Conservation (phyloP, 2,329 filamentous ascomycete species). For the Sporothrix luriei region DNA sequence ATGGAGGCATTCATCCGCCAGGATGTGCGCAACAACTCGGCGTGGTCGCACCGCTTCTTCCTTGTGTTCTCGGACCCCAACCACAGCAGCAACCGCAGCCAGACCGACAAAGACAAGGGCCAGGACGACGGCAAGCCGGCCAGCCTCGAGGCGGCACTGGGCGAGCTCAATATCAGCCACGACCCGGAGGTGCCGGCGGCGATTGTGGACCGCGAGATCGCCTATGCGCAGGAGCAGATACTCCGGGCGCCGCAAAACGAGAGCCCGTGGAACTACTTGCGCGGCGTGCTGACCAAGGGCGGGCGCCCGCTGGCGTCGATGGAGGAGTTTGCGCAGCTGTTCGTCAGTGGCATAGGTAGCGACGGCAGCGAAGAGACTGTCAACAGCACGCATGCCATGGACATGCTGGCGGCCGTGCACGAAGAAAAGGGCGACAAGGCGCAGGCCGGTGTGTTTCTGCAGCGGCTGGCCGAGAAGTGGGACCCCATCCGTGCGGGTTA, state of each 20-base stretch:
- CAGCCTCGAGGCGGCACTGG: conserved; percentile 34
- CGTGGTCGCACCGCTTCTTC: conserved; percentile 97
- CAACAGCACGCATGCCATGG: conserved; percentile 67
- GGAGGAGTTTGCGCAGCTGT: conserved; percentile 55
- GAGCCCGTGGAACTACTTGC: conserved; percentile 89
- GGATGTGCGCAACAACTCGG: conserved; percentile 93
- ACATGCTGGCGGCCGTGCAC: conserved; percentile 71
- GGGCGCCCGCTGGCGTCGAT: conserved; percentile 53
- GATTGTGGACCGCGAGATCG: conserved; percentile 72
- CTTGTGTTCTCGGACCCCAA: conserved; percentile 73
- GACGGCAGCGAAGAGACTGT: conserved; percentile 54
- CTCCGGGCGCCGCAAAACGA: conserved; percentile 86
- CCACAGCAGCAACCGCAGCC: conserved; percentile 46
- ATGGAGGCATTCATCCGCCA: conserved; percentile 72
- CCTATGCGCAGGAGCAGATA: conserved; percentile 73
- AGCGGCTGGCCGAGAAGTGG: conserved; percentile 78
- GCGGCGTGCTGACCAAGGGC: conserved; percentile 71
- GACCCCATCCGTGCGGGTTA: conserved; percentile 90
- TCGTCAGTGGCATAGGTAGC: conserved; percentile 56
- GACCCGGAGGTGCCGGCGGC: conserved; percentile 62
- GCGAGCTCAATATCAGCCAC: conserved; percentile 53
- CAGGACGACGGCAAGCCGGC: not conserved
- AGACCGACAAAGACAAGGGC: not conserved
- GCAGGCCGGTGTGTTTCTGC: conserved; percentile 69
- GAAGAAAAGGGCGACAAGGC: conserved; percentile 58